phyloP scores from a whole-genome alignment of 306 rosid genomes.

The Glycine tomentella region DNA sequence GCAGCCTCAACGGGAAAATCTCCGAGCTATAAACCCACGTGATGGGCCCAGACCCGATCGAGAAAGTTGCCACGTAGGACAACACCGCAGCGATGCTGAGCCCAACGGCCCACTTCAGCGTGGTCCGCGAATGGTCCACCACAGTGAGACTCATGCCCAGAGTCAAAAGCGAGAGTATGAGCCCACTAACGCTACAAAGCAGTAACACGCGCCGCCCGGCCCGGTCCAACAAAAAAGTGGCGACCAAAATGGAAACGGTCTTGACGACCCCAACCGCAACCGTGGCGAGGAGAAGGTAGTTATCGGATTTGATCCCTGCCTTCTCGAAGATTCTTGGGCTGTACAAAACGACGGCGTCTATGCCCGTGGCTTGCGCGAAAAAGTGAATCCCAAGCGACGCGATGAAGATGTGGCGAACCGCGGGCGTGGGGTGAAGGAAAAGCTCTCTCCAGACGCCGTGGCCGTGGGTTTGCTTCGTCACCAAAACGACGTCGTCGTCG shows the following conservation, averaged over 20 bases:
- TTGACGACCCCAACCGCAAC: constrained; percentile 74
- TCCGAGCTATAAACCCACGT: constrained; percentile 81
- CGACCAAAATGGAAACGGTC: constrained; percentile 63
- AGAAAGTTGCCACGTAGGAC: constrained; percentile 59
- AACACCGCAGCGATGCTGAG: constrained; percentile 53
- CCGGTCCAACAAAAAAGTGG: constrained; percentile 68
- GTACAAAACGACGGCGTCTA: constrained; percentile 81
- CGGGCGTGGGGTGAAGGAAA: constrained; percentile 59
- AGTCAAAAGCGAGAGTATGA: constrained; percentile 49
- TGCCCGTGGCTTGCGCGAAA: constrained; percentile 76
- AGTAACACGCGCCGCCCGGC: constrained; percentile 74
- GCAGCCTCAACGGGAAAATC: constrained; percentile 51
- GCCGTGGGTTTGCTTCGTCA: constrained; percentile 55
- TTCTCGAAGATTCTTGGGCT: constrained; percentile 72
- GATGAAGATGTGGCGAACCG: constrained; percentile 70
- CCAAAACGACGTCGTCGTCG: constrained; percentile 61
- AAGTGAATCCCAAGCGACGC: constrained; percentile 72
- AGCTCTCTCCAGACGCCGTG: constrained; percentile 71
- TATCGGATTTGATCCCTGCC: constrained; percentile 60
- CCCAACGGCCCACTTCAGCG: constrained; percentile 56
- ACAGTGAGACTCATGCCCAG: constrained; percentile 57
- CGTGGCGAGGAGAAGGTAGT: constrained; percentile 59
- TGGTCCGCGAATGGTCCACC: not conserved
- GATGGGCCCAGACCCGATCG: constrained; percentile 84
- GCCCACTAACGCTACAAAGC: constrained; percentile 63